phyloP scores from a whole-genome alignment of 805 yeast genomes.

The Kazachstania psychrophila region DNA sequence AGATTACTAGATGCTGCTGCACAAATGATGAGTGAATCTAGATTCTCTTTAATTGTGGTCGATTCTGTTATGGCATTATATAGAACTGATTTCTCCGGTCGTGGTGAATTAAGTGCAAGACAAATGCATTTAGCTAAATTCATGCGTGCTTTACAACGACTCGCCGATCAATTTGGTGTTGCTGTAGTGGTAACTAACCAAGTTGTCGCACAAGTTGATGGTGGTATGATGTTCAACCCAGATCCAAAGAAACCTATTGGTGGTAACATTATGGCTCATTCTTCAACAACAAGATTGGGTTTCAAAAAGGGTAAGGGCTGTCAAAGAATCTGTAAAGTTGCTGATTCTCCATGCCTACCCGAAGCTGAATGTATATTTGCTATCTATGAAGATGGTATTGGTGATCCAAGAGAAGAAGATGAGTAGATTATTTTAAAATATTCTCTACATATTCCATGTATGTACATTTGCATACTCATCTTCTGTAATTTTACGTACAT shows the following conservation, averaged over 20 bases:
- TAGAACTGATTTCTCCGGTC: constrained; percentile 88
- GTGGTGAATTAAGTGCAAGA: constrained; percentile 92
- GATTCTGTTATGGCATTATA: constrained; percentile 96
- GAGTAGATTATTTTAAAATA: constrained; percentile 24
- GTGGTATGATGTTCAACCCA: constrained; percentile 70
- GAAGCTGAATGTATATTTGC: constrained; percentile 94
- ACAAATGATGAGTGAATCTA: constrained; percentile 88
- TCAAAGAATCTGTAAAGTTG: constrained; percentile 86
- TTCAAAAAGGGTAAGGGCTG: constrained; percentile 88
- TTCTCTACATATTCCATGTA: too few species aligned
- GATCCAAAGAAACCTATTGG: constrained; percentile 99
- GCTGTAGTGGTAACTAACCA: constrained; percentile 95
- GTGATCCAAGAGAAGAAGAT: constrained; percentile 85
- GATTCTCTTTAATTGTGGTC: constrained; percentile 85
- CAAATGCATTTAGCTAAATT: constrained; percentile 91
- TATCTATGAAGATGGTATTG: constrained; percentile 92
- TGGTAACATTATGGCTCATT: constrained; percentile 94
- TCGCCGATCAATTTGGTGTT: constrained; percentile 96
- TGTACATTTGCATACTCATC: too few species aligned
- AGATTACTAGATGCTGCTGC: constrained; percentile 84
- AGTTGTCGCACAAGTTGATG: constrained; percentile 96
- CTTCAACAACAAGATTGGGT: constrained; percentile 86
- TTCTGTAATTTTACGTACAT: too few species aligned
- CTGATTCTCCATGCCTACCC: constrained; percentile 94
- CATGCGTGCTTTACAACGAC: constrained; percentile 81